Evolutionary conservation across 2,329 filamentous ascomycete species (phyloP).

Genomic region (Aspergillus ustus): DNA sequence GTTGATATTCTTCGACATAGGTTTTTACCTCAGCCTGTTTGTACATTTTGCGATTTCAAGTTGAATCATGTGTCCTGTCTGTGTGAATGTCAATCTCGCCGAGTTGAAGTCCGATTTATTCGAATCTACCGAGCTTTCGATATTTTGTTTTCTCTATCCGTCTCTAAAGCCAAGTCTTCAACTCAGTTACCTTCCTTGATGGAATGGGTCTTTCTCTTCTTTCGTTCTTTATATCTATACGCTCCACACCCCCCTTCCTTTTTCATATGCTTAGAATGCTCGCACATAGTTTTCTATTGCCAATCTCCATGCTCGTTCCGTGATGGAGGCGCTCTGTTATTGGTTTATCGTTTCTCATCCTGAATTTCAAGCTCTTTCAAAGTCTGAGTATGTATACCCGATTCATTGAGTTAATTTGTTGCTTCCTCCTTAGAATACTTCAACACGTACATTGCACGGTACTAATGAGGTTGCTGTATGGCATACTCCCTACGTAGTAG

Average conservation of each 20-base stretch:
- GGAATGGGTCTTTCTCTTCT: slow-evolving; percentile 2
- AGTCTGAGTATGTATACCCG: neutral
- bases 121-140: slow-evolving; percentile 2
- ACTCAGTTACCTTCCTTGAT: slow-evolving; percentile 4
- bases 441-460: neutral
- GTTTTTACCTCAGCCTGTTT: neutral
- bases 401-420: neutral
- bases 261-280: neutral
- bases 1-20: slow-evolving; percentile 5
- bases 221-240: neutral
- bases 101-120: slow-evolving; percentile 4
- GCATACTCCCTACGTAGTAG: too few relatives aligned
- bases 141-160: neutral
- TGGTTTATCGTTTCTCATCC: neutral
- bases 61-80: neutral
- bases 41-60: neutral
- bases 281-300: neutral
- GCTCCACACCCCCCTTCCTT: neutral
- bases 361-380: neutral
- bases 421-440: neutral
- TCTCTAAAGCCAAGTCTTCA: neutral
- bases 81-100: slow-evolving; percentile 7
- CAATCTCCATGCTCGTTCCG: neutral
- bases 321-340: neutral
- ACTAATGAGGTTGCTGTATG: too few relatives aligned